Percentiles rank a stretch among this genome's conserved stretches.
Evolutionary conservation across 2,329 filamentous ascomycete species (phyloP).

Genomic region (Cladophialophora exuberans): DNA sequence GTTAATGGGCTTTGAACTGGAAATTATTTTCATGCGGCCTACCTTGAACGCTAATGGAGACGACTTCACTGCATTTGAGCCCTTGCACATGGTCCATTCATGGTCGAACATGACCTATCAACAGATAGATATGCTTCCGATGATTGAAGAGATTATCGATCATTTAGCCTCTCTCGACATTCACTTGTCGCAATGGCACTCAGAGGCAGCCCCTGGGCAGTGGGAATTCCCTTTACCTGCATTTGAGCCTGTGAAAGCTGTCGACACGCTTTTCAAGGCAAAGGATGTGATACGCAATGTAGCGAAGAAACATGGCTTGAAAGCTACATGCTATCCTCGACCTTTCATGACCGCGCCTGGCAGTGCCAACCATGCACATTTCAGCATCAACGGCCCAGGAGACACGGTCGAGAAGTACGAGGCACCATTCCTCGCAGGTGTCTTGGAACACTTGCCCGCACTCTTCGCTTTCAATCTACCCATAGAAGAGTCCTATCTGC

Average conservation of each 20-base stretch:
- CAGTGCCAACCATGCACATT: constrained; percentile 70
- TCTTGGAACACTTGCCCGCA: constrained; percentile 67
- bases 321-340: constrained; percentile 74
- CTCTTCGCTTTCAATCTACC: constrained; percentile 72
- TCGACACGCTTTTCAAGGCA: constrained; percentile 72
- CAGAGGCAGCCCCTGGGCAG: constrained; percentile 73
- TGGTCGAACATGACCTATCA: constrained; percentile 71
- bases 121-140: constrained; percentile 57
- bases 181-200: constrained; percentile 71
- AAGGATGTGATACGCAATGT: constrained; percentile 70
- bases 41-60: constrained; percentile 36
- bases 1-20: constrained; percentile 78
- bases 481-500: constrained; percentile 68
- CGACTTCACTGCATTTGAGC: constrained; percentile 41
- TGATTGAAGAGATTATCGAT: constrained; percentile 68
- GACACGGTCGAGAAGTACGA: constrained; percentile 47
- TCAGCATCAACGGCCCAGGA: constrained; percentile 62
- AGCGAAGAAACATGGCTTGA: constrained; percentile 64
- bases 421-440: constrained; percentile 69
- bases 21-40: constrained; percentile 70
- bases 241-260: constrained; percentile 64
- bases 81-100: constrained; percentile 66
- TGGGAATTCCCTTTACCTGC: constrained; percentile 76
- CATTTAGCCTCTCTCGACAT: constrained; percentile 66
- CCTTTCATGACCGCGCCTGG: constrained; percentile 63